Evolutionary conservation across 2,329 filamentous ascomycete genomes (phyloP), one percentile per base, ranked within the genome.

Genomic region (Mollisia scopiformis): DNA sequence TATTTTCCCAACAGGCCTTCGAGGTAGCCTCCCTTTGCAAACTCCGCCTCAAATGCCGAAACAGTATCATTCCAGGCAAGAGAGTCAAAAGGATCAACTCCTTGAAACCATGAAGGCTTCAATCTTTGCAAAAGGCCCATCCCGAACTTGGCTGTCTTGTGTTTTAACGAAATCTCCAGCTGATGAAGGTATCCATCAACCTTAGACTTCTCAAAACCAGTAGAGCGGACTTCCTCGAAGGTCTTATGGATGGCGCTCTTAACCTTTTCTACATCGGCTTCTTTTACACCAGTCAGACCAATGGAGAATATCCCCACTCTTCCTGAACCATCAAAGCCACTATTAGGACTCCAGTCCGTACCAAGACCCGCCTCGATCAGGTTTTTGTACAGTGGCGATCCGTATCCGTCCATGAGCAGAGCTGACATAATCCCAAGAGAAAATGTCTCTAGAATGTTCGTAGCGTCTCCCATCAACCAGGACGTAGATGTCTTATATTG

Each of bases 101-200:
- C 95, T 59, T 95, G 96, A 77, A 99, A 98, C 95, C 95, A 99
- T 61, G 90, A 89, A 1, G 92, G 90, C 73, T 96, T 91, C 7
- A 97, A 82, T 43, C 94, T 87, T 69, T 97, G 92, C 76, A 99
- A 86, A 56, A 98, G 85, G 19, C 89, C 88, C 82, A 97, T 92
- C 14, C 95, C 95, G 72, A 99, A 99, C 71, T 90, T 93, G 57
- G 95, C 92, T 0, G 93, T 97, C 81, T 98, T 98, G 79, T 99
- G 93, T 78, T 97, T 97, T 52, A 98, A 79, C 0, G 88, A 84
- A n/a, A 99, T 83, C 74, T 99, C 95, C 3, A 98, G 79, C 75
- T 98, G 94, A 75, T 99, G 95, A 57, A 99, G 82, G 65, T 96
- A 90, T 2, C 95, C 95, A 65, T 97, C 92, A 61, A 99, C 92